phyloP scores from a whole-genome alignment of 441 rosid genomes.

The Macaranga tanarius region DNA sequence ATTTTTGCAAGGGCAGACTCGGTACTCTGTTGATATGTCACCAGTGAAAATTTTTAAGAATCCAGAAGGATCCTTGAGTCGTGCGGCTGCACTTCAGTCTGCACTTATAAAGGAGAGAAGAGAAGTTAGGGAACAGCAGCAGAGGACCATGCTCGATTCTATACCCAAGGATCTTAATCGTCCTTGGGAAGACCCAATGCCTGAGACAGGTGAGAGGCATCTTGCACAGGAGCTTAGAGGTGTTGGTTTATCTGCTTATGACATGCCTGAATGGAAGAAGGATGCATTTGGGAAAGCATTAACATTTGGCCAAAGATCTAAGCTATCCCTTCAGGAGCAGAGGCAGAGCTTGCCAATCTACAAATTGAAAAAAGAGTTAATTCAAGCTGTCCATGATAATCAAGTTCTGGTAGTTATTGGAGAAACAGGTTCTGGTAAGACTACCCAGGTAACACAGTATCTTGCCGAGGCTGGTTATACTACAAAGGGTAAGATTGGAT shows the following conservation, averaged over 20 bases:
- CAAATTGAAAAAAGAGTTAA: constrained; percentile 74
- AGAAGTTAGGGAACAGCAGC: constrained; percentile 83
- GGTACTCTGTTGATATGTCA: constrained; percentile 82
- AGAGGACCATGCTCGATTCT: constrained; percentile 79
- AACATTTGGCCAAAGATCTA: constrained; percentile 78
- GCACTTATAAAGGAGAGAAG: constrained; percentile 84
- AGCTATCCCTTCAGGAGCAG: constrained; percentile 83
- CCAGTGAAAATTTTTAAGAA: constrained; percentile 90
- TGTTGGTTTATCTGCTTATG: constrained; percentile 77
- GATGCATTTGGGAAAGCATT: constrained; percentile 77
- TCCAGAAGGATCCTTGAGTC: constrained; percentile 90
- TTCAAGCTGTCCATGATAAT: constrained; percentile 85
- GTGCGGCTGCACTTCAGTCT: constrained; percentile 89
- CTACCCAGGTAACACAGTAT: constrained; percentile 83
- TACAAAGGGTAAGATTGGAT: constrained; percentile 76
- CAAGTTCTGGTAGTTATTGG: constrained; percentile 86
- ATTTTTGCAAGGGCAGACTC: constrained; percentile 79
- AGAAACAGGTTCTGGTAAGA: constrained; percentile 90
- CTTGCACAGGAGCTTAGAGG: constrained; percentile 90
- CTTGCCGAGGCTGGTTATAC: constrained; percentile 87
- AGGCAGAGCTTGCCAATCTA: constrained; percentile 85
- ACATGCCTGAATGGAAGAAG: constrained; percentile 94
- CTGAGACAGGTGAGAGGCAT: constrained; percentile 91
- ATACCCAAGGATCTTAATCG: constrained; percentile 89
- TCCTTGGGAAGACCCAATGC: constrained; percentile 94